Conservation (phyloP, 2,329 filamentous ascomycete species). For the Monosporascus sp. region DNA sequence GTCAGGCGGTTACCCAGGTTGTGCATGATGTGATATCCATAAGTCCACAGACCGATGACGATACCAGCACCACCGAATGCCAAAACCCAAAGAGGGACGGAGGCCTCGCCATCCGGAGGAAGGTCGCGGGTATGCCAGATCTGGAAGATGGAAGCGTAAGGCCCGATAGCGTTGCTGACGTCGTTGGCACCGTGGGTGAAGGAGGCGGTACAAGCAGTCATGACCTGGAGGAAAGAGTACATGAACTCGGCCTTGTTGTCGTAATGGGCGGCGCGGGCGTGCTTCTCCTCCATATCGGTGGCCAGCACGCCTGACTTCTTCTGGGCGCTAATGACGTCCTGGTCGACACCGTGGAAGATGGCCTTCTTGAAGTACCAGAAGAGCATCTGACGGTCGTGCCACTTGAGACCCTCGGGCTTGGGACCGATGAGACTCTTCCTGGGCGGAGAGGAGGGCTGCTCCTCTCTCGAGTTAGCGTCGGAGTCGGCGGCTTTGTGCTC, state of each 20-base stretch:
- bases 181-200: constrained; percentile 65
- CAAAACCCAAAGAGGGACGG: constrained; percentile 56
- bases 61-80: constrained; percentile 47
- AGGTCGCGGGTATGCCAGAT: constrained; percentile 49
- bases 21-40: constrained; percentile 61
- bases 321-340: constrained; percentile 35
- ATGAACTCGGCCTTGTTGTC: constrained; percentile 58
- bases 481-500: constrained; percentile 11
- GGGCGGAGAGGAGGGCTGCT: background rate
- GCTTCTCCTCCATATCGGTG: constrained; percentile 47
- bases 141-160: constrained; percentile 57
- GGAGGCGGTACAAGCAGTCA: constrained; percentile 57
- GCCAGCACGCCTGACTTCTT: constrained; percentile 39
- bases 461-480: constrained; percentile 5
- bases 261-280: constrained; percentile 53
- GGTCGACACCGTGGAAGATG: constrained; percentile 35
- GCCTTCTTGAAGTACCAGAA: constrained; percentile 18
- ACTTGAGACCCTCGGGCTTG: constrained; percentile 13
- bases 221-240: constrained; percentile 54
- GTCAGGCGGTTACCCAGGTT: constrained; percentile 58
- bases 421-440: constrained; percentile 16
- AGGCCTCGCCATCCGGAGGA: constrained; percentile 31
- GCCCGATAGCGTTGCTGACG: constrained; percentile 57
- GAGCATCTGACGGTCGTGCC: constrained; percentile 27
- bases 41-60: constrained; percentile 52